Evolutionary conservation across 306 rosid species (phyloP).

Genomic region (Castanea mollissima): DNA sequence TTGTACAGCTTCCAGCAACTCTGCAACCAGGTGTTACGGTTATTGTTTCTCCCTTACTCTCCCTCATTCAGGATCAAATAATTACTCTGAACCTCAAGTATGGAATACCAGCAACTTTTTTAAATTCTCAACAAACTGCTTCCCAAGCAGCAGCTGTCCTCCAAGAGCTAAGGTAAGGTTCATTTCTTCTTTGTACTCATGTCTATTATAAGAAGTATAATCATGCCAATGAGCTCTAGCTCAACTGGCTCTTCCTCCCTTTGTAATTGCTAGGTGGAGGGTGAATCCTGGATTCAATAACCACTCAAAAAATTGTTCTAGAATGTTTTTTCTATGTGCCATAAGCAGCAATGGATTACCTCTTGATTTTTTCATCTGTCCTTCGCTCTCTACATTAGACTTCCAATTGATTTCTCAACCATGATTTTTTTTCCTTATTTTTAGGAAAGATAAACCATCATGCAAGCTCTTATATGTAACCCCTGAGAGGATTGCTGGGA

Average conservation of each 20-base stretch:
- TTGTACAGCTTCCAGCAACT: conserved; percentile 89
- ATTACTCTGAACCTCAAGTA: conserved; percentile 78
- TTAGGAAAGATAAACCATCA: conserved; percentile 87
- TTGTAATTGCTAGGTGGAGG: too few relatives aligned
- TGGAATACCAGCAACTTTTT: conserved; percentile 88
- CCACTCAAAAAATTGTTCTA: neutral
- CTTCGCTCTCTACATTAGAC: conserved; percentile 6
- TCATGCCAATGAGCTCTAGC: too few relatives aligned
- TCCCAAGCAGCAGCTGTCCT: conserved; percentile 80
- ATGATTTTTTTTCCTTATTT: conserved; percentile 24
- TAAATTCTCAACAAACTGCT: conserved; percentile 90
- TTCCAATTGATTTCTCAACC: conserved; percentile 6
- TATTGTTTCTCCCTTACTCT: conserved; percentile 90
- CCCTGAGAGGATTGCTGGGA: conserved; percentile 93
- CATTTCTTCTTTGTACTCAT: conserved; percentile 25
- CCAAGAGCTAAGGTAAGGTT: conserved; percentile 86
- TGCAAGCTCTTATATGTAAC: conserved; percentile 98
- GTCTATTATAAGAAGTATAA: neutral
- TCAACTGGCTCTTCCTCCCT: too few relatives aligned
- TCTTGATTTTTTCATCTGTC: neutral
- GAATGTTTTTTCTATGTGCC: conserved; percentile 4
- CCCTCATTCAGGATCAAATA: conserved; percentile 97
- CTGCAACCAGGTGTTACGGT: conserved; percentile 82
- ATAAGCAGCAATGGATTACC: neutral
- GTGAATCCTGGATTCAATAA: too few relatives aligned